phyloP scores from a whole-genome alignment of 2,329 filamentous ascomycete genomes.

The Macrophomina pseudophaseolina region DNA sequence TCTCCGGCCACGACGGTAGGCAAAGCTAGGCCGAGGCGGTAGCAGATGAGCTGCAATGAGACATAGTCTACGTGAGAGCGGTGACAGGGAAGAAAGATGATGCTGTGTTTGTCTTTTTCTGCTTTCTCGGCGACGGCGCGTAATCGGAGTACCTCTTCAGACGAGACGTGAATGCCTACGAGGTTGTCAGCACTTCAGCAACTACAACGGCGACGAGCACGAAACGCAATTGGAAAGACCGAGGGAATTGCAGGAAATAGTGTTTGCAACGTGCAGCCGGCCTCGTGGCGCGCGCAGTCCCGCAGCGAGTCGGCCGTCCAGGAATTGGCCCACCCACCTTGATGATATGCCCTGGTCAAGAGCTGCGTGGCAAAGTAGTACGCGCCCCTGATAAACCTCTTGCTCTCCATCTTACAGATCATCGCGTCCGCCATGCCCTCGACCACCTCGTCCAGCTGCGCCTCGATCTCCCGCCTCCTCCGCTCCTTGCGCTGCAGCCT shows the following conservation, averaged over 20 bases:
- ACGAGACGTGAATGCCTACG: slow-evolving; percentile 84
- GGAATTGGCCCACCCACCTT: slow-evolving; percentile 61
- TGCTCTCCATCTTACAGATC: slow-evolving; percentile 99
- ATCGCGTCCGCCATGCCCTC: slow-evolving; percentile 89
- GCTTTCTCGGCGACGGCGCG: slow-evolving; percentile 82
- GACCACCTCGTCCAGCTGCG: slow-evolving; percentile 77
- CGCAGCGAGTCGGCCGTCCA: neutral
- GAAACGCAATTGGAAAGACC: neutral
- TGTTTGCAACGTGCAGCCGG: too few species aligned
- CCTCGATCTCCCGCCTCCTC: slow-evolving; percentile 73
- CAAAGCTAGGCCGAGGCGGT: slow-evolving; percentile 83
- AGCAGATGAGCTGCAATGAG: slow-evolving; percentile 92
- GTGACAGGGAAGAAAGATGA: slow-evolving; percentile 94
- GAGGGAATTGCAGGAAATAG: neutral
- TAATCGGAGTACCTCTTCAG: slow-evolving; percentile 86
- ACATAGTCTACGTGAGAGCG: slow-evolving; percentile 97
- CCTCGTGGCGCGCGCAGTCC: neutral
- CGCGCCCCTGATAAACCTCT: slow-evolving; percentile 85
- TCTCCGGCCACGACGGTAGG: slow-evolving; percentile 94
- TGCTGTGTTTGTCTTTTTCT: slow-evolving; percentile 86
- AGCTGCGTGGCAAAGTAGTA: slow-evolving; percentile 91
- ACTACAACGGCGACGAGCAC: neutral
- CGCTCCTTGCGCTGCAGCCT: slow-evolving; percentile 64
- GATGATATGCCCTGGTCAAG: slow-evolving; percentile 90
- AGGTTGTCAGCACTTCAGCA: neutral